Evolutionary conservation across 164 flowering plant genomes (phyloP), one percentile per base, ranked within the genome.

Genomic region (Litsea cubeba): DNA sequence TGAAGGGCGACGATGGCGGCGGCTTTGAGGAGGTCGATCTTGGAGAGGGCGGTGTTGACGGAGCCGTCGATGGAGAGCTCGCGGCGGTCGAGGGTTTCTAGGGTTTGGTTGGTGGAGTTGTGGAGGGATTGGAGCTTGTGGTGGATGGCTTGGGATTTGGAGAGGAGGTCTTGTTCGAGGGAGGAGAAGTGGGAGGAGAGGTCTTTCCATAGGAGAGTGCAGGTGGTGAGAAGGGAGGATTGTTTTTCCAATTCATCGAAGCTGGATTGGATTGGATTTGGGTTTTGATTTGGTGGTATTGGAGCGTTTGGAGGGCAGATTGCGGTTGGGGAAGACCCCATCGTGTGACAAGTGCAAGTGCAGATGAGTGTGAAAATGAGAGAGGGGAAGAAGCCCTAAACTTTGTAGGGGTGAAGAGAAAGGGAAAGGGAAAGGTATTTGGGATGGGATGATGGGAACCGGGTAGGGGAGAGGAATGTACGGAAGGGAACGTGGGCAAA

Each of bases 151-250:
- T 89, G 90, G 8, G 97, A 88, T 72, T 91, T 90, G 78, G 68
- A 80, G 71, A 76, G 76, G 70, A 95, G 84, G 79, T 90, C 82
- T 75, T 88, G 92, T 77, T 95, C 99, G 23, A 95, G 80, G 0
- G 89, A 79, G 24, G 92, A 80, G 89, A 92, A 93, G 83, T 95
- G 99, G 74, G 91, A 96, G 20, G 98, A 93, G 66, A 95, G 91
- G 77, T 95, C 99, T 71, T 89, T 91, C 99, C 99, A 95, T 6
- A 93, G 88, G 14, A 89, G 88, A 24, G 99, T 93, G 78, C 98
- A 95, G 85, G 87, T 89, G 1, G 89, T 89, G 95, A 95, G 93
- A 12, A 95, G 84, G 1, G 93, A 86, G 1, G 97, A 84, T 70
- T 93, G 97, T 62, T 85, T 79, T 85, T 91, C 93, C 75, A 95